Evolutionary conservation across 768 basidiomycete genomes (phyloP).

Genomic region (Hericium rajendrae): DNA sequence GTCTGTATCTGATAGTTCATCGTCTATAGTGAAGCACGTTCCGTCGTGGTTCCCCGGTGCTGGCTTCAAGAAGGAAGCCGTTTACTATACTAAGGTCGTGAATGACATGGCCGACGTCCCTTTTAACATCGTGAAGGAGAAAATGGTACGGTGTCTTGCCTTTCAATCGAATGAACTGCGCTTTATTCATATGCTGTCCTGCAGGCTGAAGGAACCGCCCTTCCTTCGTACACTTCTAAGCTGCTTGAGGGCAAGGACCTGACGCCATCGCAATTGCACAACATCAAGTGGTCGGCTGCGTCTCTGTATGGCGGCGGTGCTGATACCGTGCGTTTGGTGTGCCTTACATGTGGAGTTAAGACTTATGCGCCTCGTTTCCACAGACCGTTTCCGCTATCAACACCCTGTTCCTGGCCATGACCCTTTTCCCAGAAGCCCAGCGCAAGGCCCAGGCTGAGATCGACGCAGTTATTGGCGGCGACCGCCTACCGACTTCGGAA

Average conservation of each 20-base stretch:
- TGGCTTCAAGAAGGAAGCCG: slow-evolving; percentile 10
- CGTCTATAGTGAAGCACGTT: slow-evolving; percentile 13
- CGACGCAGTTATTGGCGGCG: slow-evolving; percentile 12
- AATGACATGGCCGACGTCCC: background rate
- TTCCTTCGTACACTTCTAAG: slow-evolving; percentile 11
- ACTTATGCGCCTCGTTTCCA: background rate
- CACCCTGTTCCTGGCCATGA: slow-evolving; percentile 18
- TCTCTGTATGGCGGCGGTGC: slow-evolving; percentile 15
- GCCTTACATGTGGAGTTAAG: background rate
- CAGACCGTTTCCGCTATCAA: slow-evolving; percentile 15
- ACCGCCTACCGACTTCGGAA: slow-evolving; percentile 9
- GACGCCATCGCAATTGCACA: slow-evolving; percentile 3
- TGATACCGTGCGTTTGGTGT: slow-evolving; percentile 8
- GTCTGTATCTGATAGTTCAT: background rate
- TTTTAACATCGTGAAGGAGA: background rate
- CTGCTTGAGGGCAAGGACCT: slow-evolving; percentile 4
- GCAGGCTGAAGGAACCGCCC: slow-evolving; percentile 7
- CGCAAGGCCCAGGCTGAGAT: slow-evolving; percentile 19
- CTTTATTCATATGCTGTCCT: background rate
- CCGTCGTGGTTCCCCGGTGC: slow-evolving; percentile 21
- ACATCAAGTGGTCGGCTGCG: slow-evolving; percentile 15
- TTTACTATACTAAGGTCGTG: background rate
- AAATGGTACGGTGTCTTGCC: background rate
- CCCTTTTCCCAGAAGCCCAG: slow-evolving; percentile 18
- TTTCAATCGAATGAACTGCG: background rate